Evolutionary conservation across 2,329 filamentous ascomycete species (phyloP).

Genomic region (Epicoccum nigrum): DNA sequence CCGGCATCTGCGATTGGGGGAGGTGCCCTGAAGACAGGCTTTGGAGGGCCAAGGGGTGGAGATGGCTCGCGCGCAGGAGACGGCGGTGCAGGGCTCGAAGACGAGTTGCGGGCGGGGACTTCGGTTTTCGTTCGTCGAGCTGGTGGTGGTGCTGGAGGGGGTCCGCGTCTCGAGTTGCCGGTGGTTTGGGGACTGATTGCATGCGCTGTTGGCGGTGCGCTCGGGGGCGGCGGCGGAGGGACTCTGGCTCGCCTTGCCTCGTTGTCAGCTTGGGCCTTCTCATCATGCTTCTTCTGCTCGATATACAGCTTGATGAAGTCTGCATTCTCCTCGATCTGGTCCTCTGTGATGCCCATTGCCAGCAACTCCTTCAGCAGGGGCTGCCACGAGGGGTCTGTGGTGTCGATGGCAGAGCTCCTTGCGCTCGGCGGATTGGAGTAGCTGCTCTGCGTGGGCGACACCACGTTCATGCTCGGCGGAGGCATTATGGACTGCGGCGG

Average conservation of each 20-base stretch:
- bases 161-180: conserved; percentile 65
- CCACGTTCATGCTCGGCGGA: conserved; percentile 51
- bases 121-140: conserved; percentile 54
- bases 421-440: conserved; percentile 44
- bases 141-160: conserved; percentile 65
- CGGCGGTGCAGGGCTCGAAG: conserved; percentile 64
- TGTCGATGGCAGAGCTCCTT: conserved; percentile 60
- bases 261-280: conserved; percentile 52
- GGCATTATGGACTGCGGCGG: conserved; percentile 59
- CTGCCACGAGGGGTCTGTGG: conserved; percentile 67
- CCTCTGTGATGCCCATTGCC: conserved; percentile 70
- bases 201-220: conserved; percentile 48
- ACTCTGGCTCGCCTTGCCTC: conserved; percentile 59
- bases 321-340: conserved; percentile 70
- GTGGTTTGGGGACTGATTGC: conserved; percentile 67
- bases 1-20: conserved; percentile 90
- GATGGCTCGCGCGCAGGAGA: conserved; percentile 74
- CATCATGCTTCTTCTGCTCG: conserved; percentile 65
- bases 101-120: conserved; percentile 50
- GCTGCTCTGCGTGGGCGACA: conserved; percentile 45
- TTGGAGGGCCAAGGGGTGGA: conserved; percentile 65
- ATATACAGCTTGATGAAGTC: conserved; percentile 73
- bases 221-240: conserved; percentile 68
- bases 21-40: conserved; percentile 79
- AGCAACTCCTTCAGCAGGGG: conserved; percentile 65